Base-by-base conservation (phyloP, 306 rosid species). In the Citrullus mucosospermus region DNA sequence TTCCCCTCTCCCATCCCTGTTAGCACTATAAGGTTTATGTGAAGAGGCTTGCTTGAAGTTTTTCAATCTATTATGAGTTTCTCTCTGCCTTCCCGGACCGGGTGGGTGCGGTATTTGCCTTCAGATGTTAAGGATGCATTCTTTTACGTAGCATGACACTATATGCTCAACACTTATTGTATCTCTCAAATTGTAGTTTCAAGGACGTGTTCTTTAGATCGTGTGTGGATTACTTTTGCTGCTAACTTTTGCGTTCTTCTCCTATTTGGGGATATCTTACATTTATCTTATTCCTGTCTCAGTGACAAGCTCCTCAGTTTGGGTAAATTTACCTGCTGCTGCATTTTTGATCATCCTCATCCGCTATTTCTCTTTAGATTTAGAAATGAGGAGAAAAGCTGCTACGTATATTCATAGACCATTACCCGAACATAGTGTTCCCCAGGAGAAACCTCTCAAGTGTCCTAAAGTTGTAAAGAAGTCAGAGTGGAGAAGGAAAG, bases 261-360 rank as follows among this genome's bases (percentile, higher is more conserved):
- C 6, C 56, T 32, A 32, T 32, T 36, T 78, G 74, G 54, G 60
- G 18, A 76, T 53, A 55, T 34, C 34, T 30, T 34, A 73, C 63
- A 54, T 84, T 77, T 62, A 71, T 79, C 85, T 82, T 73, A 63
- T 80, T 86, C 76, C 73, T 71, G 62, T 89, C 85, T 80, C 90
- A 96, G 99, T 96, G 92, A 96, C 99, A 57, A 96, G 99, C 89
- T 91, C 98, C 80, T 85, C 97, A 78, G 99, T 96, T 76, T 96
- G 92, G 99, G 83, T 96, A 84, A 96, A 96, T 88, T 88, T 96
- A 89, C 99, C 99, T 58, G 96, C 87, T 70, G 97, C 99, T 28
- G 97, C 98, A 80, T 84, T 87, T 79, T 80, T 92, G 75, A 88
- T 96, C 65, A 73, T 96, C 58, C 58, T 87, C 81, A 83, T 91